Base-by-base conservation (phyloP, 2,329 filamentous ascomycete species). In the Aspergillus melleus region DNA sequence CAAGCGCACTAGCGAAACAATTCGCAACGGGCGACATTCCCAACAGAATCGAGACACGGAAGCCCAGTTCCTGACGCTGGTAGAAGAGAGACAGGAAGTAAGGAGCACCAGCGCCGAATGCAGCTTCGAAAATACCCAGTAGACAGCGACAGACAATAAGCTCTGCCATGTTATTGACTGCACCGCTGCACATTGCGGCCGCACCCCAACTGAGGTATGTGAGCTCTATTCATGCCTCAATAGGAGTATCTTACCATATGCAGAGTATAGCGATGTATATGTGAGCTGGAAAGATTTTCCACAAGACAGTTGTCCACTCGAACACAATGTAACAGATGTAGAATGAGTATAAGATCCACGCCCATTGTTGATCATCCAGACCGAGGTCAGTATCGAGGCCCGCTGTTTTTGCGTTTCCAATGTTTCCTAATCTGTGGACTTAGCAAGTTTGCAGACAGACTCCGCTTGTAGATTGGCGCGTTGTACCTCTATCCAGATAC, bases 31-130 rank as follows among this genome's bases (percentile, higher is more conserved):
- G 75, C 2, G 72, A 72, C 32, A 74, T 74, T 6, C 73, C 74
- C 22, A 78, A 63, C 50, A 84, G 83, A 12, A 84, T 66, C 0
- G 81, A 81, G 26, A 78, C 74, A 3, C 82, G 69, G 49, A 82
- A 73, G 1, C 81, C 82, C 2, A 84, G 68, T 60, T 80, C 79
- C 24, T 81, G 72, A 11, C 83, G 70, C 6, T 81, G 76, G 64
- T 84, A 85, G 72, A 84, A 83, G 57, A 81, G 77, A 0, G 77
- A 79, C 0, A 82, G 68, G 36, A 74, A 76, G 32, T 71, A 68
- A 6, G 69, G 68, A 12, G 65, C 68, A 6, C 68, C 68, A 4
- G 59, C 60, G 1, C 66, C 64, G 47, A 69, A 70, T 3, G 61
- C 64, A 2, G 68, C 55, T 30, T 70, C 68, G 22, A 67, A 66